phyloP scores from a whole-genome alignment of 169 alveolate species.

The Plasmodium yoelii region DNA sequence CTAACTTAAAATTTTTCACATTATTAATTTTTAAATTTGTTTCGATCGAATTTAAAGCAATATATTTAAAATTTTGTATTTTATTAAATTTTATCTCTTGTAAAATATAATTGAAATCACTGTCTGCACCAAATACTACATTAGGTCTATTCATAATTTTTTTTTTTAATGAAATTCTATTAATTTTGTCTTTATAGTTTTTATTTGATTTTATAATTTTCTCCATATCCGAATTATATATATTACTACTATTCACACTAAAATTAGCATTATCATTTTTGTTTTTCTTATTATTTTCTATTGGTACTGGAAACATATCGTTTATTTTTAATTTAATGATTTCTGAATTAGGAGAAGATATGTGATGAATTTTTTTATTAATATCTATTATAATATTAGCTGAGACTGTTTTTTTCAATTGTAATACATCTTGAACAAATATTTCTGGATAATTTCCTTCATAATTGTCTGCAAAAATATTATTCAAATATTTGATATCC shows the following conservation, averaged over 20 bases:
- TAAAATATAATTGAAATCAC: constrained; percentile 35
- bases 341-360: constrained; percentile 49
- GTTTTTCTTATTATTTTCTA: not conserved
- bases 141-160: constrained; percentile 14
- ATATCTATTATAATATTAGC: constrained; percentile 66
- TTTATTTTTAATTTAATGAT: constrained; percentile 41
- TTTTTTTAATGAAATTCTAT: not conserved
- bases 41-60: constrained; percentile 14
- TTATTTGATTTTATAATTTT: constrained; percentile 15
- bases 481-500: not conserved
- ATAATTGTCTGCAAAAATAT: constrained; percentile 18
- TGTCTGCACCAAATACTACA: constrained; percentile 62
- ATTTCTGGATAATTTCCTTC: constrained; percentile 72
- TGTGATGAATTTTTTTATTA: constrained; percentile 52
- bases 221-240: constrained; percentile 8
- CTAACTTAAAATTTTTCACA: constrained; percentile 23
- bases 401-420: constrained; percentile 53
- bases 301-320: constrained; percentile 43
- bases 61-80: constrained; percentile 24
- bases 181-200: constrained; percentile 16
- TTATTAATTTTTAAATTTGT: constrained; percentile 14
- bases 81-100: constrained; percentile 55
- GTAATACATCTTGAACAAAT: constrained; percentile 59
- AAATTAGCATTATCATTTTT: not conserved
- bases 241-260: not conserved